Evolutionary conservation across 225 moss, liverwort and hornwort genomes (phyloP).

Genomic region (Bryoerythrophyllum caledonicum): DNA sequence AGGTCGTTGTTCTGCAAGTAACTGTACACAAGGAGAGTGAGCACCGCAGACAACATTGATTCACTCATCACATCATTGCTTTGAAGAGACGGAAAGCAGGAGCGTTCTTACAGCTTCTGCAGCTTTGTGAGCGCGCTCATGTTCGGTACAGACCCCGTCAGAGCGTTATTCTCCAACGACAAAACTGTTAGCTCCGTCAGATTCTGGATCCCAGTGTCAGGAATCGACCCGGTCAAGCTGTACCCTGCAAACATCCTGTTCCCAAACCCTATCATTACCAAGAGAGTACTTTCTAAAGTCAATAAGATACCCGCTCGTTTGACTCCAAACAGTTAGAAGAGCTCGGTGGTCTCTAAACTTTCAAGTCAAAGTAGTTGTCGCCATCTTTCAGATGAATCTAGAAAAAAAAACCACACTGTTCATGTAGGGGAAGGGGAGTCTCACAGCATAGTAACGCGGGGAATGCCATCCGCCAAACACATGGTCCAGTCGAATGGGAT

Average conservation of each 20-base stretch:
- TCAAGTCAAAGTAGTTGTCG: no score
- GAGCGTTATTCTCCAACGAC: conserved; percentile 37
- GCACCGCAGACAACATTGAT: neutral
- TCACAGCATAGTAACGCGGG: conserved; percentile 40
- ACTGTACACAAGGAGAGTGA: conserved; percentile 17
- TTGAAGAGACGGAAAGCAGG: neutral
- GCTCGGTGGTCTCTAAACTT: no score
- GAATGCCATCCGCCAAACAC: conserved; percentile 22
- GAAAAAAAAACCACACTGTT: no score
- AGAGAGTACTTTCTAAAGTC: no score
- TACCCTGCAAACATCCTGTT: conserved; percentile 33
- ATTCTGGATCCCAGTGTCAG: conserved; percentile 12
- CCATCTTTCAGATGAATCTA: no score
- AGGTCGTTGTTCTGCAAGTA: conserved; percentile 44
- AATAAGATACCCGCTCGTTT: no score
- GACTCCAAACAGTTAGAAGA: no score
- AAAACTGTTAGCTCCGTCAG: conserved; percentile 34
- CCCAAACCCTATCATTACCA: neutral
- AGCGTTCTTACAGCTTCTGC: conserved; percentile 34
- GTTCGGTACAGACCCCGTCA: conserved; percentile 35
- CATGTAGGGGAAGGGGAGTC: neutral
- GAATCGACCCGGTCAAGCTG: conserved; percentile 33
- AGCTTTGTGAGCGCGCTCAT: conserved; percentile 36
- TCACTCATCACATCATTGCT: neutral
- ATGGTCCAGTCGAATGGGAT: conserved; percentile 34